Conservation (phyloP, 768 basidiomycete genomes). For the Russula virescens region DNA sequence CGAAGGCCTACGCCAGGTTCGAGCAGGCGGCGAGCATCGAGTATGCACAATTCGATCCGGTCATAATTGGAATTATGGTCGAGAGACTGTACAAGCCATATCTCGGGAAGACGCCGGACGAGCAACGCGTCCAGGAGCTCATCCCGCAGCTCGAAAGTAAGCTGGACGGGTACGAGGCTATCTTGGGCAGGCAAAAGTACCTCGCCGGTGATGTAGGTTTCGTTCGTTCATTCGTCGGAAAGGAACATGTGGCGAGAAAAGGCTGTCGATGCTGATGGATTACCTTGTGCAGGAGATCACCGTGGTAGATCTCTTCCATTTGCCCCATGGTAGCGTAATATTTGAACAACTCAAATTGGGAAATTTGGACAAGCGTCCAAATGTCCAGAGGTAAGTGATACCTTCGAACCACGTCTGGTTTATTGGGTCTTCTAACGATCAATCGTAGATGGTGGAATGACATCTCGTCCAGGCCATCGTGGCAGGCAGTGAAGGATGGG, state of each 20-base stretch:
- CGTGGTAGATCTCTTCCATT: slow-evolving; percentile 9
- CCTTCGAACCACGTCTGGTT: background rate
- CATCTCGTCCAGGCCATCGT: too few species aligned
- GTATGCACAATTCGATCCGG: slow-evolving; percentile 2
- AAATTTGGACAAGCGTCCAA: background rate
- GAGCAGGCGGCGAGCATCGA: too few species aligned
- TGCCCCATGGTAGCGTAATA: background rate
- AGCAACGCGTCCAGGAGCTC: too few species aligned
- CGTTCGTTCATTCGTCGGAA: too few species aligned
- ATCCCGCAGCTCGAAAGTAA: background rate
- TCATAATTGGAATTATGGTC: background rate
- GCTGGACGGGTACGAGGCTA: slow-evolving; percentile 3
- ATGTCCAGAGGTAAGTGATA: too few species aligned
- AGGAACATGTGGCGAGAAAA: too few species aligned
- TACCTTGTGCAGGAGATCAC: slow-evolving; percentile 5
- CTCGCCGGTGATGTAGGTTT: slow-evolving; percentile 17
- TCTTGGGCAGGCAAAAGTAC: slow-evolving; percentile 19
- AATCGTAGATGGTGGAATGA: slow-evolving; percentile 19
- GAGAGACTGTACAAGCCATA: slow-evolving; percentile 3
- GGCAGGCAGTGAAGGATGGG: slow-evolving; percentile 12
- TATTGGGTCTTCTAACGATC: background rate
- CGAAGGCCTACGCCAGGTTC: slow-evolving; percentile 25
- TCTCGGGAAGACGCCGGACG: background rate
- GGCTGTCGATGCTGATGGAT: background rate
- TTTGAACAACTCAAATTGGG: background rate